A percentile compares a stretch with the other conserved stretches of the same genome.
Conservation (phyloP, 1,284 basidiomycete species). For the Wallemia hederae region DNA sequence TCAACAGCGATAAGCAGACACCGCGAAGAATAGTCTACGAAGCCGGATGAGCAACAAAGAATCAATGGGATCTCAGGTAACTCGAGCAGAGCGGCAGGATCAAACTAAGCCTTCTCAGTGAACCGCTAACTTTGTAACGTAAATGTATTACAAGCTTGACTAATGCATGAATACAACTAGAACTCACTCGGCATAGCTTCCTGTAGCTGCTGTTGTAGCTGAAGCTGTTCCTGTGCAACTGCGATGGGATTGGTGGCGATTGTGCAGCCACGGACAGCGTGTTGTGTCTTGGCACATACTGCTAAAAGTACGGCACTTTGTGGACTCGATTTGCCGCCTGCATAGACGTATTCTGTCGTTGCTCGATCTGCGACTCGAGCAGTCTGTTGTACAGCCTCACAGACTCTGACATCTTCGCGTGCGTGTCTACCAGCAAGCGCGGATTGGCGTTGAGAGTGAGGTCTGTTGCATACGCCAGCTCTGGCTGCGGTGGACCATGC, state of each 20-base stretch:
- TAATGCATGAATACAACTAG: too few relatives aligned
- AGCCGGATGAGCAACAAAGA: too few relatives aligned
- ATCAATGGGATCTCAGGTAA: too few relatives aligned
- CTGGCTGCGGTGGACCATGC: constrained; percentile 46
- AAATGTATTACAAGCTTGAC: too few relatives aligned
- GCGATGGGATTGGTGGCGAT: constrained; percentile 2
- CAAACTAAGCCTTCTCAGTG: too few relatives aligned
- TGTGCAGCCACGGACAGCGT: constrained; percentile 6
- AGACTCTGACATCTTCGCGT: constrained; percentile 67
- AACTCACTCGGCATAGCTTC: background rate
- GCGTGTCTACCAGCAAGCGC: constrained; percentile 59
- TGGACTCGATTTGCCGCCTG: constrained; percentile 7
- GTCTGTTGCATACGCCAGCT: constrained; percentile 29
- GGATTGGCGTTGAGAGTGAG: constrained; percentile 51
- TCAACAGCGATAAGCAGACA: too few relatives aligned
- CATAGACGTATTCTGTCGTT: constrained; percentile 15
- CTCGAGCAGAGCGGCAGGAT: too few relatives aligned
- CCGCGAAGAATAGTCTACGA: too few relatives aligned
- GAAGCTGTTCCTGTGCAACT: background rate
- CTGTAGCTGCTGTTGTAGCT: background rate
- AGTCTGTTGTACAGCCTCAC: constrained; percentile 68
- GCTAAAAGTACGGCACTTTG: constrained; percentile 6
- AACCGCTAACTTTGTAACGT: background rate
- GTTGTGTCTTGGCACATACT: background rate
- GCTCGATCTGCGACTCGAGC: constrained; percentile 50